Base-by-base conservation (phyloP, 768 basidiomycete genomes). In the Cystofilobasidium capitatum region DNA sequence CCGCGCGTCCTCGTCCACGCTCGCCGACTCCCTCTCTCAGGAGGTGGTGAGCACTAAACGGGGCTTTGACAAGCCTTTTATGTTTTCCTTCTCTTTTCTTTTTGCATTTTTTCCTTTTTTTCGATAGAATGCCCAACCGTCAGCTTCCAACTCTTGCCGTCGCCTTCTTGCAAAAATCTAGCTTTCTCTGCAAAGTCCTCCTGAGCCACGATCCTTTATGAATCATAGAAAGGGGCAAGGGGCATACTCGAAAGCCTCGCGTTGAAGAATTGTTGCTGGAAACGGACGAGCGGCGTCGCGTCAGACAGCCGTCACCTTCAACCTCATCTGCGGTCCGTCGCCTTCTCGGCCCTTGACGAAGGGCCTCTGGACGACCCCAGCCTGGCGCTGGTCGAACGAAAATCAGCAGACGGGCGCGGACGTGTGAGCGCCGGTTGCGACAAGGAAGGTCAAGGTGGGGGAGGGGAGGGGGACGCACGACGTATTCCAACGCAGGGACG, bases 281-380 rank as follows among this genome's bases (percentile, higher is more conserved):
- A n/a, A n/a, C n/a, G n/a, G n/a, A n/a, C n/a, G n/a, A n/a, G n/a
- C n/a, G n/a, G n/a, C n/a, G n/a, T n/a, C n/a, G n/a, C n/a, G n/a
- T n/a, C n/a, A n/a, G n/a, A 61, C 39, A 20, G 31, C 17, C 16
- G 39, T 42, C 8, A 67, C 49, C 49, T 59, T 39, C 12, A 67
- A 29, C 26, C 58, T 47, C 66, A 67, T 67, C 66, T 67, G 66
- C 49, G 51, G 62, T 5, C 66, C 66, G 20, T 67, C 66, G 5
- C 3, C 42, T 42, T 62, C 66, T 26, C 55, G 58, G n/a, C 63
- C 68, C 8, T 49, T 36, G 31, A 69, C 61, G 10, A 58, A n/a
- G n/a, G 68, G 68, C 17, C 68, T 31, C 36, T 45, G 42, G 36
- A 69, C 63, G 29, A 69, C 29, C 33, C 26, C 14, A 35, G 62